Percentiles rank a stretch among this genome's conserved stretches.
phyloP scores from a whole-genome alignment of 2,329 filamentous ascomycete genomes.

The Apiospora phragmitis region DNA sequence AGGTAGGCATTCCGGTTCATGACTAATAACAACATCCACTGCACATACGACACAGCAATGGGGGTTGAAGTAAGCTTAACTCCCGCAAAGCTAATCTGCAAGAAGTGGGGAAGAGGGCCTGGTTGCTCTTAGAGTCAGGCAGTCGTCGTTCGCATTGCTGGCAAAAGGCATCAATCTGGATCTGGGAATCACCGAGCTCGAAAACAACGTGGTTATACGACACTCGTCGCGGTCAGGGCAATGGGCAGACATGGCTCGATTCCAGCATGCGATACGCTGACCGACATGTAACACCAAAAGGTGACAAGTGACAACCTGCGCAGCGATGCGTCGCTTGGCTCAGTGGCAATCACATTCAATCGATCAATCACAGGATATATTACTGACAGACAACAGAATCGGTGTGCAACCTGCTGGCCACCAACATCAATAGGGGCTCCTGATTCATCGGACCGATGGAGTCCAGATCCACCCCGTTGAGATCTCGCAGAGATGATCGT shows the following conservation, averaged over 20 bases:
- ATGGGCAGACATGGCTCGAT: slow-evolving; percentile 2
- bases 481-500: slow-evolving; percentile 4
- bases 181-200: neutral
- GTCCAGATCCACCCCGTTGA: neutral
- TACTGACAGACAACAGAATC: neutral
- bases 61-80: slow-evolving; percentile 4
- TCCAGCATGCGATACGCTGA: neutral
- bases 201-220: neutral
- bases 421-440: neutral
- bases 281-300: neutral
- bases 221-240: neutral
- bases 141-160: neutral
- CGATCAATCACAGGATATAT: neutral
- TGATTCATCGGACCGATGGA: slow-evolving; percentile 3
- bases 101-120: neutral
- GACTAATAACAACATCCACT: neutral
- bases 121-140: neutral
- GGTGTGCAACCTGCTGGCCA: neutral
- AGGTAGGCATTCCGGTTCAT: neutral
- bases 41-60: neutral
- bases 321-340: neutral
- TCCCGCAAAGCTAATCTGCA: slow-evolving; percentile 5
- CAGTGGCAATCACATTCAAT: neutral
- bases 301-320: neutral
- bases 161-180: neutral